A percentile compares a stretch with the other conserved stretches of the same genome.
Evolutionary conservation across 2,329 filamentous ascomycete genomes (phyloP).

Genomic region (Biscogniauxia marginata): DNA sequence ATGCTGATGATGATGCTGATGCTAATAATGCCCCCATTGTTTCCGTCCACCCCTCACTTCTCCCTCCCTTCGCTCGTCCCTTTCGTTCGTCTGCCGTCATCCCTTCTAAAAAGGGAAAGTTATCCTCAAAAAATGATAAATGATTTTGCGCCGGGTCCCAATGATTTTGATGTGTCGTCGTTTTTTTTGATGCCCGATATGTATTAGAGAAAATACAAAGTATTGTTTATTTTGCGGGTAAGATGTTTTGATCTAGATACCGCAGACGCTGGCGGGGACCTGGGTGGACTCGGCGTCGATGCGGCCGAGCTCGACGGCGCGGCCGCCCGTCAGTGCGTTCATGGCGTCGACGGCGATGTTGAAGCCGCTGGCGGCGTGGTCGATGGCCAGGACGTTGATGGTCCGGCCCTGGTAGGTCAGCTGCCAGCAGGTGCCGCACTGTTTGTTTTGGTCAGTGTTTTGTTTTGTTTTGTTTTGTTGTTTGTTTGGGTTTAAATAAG

Average conservation of each 20-base stretch:
- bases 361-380: constrained; percentile 49
- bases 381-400: constrained; percentile 56
- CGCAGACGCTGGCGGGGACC: constrained; percentile 31
- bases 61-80: too few relatives aligned
- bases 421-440: constrained; percentile 60
- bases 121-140: too few relatives aligned
- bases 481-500: not conserved
- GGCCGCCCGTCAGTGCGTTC: constrained; percentile 53
- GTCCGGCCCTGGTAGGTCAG: constrained; percentile 50
- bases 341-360: constrained; percentile 58
- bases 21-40: too few relatives aligned
- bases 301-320: constrained; percentile 49
- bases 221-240: too few relatives aligned
- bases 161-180: too few relatives aligned
- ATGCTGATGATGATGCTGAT: not conserved
- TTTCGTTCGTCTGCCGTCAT: not conserved
- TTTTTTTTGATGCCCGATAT: too few relatives aligned
- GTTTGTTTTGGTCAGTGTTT: not conserved
- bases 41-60: too few relatives aligned
- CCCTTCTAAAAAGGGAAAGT: too few relatives aligned
- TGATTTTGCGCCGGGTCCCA: too few relatives aligned
- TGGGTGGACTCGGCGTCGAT: constrained; percentile 49
- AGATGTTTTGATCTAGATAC: too few relatives aligned
- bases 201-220: too few relatives aligned
- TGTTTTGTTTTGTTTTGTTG: not conserved